Evolutionary conservation across 2,329 filamentous ascomycete species (phyloP).

Genomic region (Paecilomyces formosus): DNA sequence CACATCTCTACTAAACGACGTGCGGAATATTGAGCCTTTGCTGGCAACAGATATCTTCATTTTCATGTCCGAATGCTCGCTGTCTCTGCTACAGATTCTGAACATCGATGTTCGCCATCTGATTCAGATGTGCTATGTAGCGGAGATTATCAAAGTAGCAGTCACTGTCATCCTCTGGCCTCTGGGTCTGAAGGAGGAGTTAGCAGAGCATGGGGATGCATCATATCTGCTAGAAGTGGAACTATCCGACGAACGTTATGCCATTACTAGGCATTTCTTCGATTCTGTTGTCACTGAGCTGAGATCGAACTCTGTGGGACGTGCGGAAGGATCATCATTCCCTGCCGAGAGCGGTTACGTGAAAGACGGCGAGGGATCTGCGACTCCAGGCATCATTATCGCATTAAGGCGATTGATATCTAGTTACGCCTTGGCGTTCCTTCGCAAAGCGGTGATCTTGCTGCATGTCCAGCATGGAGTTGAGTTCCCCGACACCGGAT

Average conservation of each 20-base stretch:
- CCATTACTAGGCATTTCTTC: conserved; percentile 28
- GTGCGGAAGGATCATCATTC: conserved; percentile 25
- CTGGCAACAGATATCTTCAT: conserved; percentile 32
- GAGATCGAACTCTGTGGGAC: conserved; percentile 27
- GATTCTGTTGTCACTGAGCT: conserved; percentile 30
- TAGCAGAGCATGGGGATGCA: conserved; percentile 20
- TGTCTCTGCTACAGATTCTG: conserved; percentile 61
- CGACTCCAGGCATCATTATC: conserved; percentile 23
- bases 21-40: conserved; percentile 33
- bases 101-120: conserved; percentile 70
- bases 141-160: conserved; percentile 80
- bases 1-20: conserved; percentile 24
- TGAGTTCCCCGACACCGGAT: conserved; percentile 68
- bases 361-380: conserved; percentile 28
- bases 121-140: conserved; percentile 77
- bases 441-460: conserved; percentile 77
- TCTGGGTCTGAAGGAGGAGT: conserved; percentile 26
- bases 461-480: conserved; percentile 84
- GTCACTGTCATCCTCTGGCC: conserved; percentile 44
- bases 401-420: conserved; percentile 44
- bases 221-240: conserved; percentile 17
- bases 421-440: conserved; percentile 81
- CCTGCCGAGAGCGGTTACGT: conserved; percentile 30
- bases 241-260: conserved; percentile 20
- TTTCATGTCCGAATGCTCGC: conserved; percentile 72